These are phyloP conservation scores for Globisporangium ultimum DNA, from an alignment of 352 stramenopile species.

Conservation along the genomic window DNA sequence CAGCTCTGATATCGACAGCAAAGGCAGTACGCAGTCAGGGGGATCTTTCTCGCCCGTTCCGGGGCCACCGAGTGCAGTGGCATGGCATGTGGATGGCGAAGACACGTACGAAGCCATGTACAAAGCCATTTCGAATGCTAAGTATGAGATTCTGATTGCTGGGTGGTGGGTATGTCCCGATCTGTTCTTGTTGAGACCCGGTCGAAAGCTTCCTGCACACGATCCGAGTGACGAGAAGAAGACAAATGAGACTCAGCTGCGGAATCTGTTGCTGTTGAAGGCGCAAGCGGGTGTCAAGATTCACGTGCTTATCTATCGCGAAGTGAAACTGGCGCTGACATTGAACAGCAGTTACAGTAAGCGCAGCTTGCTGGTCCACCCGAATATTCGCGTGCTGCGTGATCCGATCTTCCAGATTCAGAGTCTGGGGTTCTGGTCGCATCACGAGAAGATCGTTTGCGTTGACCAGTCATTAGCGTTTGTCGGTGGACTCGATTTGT, in stretches of 20 bases:
- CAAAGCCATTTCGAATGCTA: conserved; percentile 81
- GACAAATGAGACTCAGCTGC: conserved; percentile 67
- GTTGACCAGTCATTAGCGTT: conserved; percentile 86
- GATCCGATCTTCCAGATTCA: conserved; percentile 91
- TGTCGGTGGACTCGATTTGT: conserved; percentile 84
- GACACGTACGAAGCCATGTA: conserved; percentile 86
- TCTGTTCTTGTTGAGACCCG: conserved; percentile 72
- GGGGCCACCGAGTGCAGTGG: conserved; percentile 54
- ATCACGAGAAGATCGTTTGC: conserved; percentile 93
- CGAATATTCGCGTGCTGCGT: conserved; percentile 87
- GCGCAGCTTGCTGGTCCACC: conserved; percentile 67
- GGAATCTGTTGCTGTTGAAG: conserved; percentile 76
- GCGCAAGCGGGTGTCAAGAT: conserved; percentile 84
- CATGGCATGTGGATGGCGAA: conserved; percentile 86
- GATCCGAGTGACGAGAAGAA: conserved; percentile 34
- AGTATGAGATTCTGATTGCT: conserved; percentile 89
- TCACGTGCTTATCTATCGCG: conserved; percentile 90
- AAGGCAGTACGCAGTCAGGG: conserved; percentile 63
- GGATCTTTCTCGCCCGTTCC: conserved; percentile 43
- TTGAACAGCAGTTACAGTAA: conserved; percentile 87
- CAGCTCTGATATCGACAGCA: conserved; percentile 23
- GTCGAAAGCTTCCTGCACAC: conserved; percentile 49
- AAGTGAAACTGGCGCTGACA: conserved; percentile 88
- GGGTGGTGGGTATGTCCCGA: conserved; percentile 89
- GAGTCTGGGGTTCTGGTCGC: conserved; percentile 89